Conservation (phyloP, 805 yeast species). For the Starmerella sp. region DNA sequence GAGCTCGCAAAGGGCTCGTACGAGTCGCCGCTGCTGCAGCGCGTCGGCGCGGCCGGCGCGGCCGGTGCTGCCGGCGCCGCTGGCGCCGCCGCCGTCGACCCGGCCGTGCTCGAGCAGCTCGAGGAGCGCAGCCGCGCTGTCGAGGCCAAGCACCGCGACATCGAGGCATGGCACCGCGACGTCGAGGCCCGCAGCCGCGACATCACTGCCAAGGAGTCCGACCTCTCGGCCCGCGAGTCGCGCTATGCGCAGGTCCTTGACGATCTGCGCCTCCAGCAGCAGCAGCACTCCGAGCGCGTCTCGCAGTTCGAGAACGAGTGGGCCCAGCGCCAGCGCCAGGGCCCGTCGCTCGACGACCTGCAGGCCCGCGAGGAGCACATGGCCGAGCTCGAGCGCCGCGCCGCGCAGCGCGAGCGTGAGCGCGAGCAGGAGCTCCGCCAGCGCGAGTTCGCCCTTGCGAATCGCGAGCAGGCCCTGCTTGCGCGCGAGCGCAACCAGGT, state of each 20-base stretch:
- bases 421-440: constrained; percentile 15
- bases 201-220: constrained; percentile 1
- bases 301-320: constrained; percentile 9
- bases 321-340: constrained; percentile 19
- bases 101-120: constrained; percentile 8
- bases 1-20: constrained; percentile 13
- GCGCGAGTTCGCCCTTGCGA: constrained; percentile 20
- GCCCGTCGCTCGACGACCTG: constrained; percentile 9
- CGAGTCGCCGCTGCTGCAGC: constrained; percentile 9
- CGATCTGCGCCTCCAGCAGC: constrained; percentile 11
- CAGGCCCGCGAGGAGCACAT: constrained; percentile 8
- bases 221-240: constrained; percentile 13
- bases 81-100: constrained; percentile 1
- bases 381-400: constrained; percentile 11
- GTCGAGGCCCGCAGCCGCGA: constrained; percentile 2
- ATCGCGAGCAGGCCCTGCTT: constrained; percentile 17
- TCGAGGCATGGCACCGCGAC: constrained; percentile 7
- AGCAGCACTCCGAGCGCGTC: constrained; percentile 8
- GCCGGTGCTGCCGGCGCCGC: background rate
- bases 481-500: constrained; percentile 8
- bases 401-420: constrained; percentile 14
- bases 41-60: background rate
- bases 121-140: constrained; percentile 4
- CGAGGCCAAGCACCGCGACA: background rate
- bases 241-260: constrained; percentile 5